Percentiles rank a stretch among this genome's conserved stretches.
Evolutionary conservation across 805 yeast species (phyloP).

Genomic region (Hanseniaspora nectarophila): DNA sequence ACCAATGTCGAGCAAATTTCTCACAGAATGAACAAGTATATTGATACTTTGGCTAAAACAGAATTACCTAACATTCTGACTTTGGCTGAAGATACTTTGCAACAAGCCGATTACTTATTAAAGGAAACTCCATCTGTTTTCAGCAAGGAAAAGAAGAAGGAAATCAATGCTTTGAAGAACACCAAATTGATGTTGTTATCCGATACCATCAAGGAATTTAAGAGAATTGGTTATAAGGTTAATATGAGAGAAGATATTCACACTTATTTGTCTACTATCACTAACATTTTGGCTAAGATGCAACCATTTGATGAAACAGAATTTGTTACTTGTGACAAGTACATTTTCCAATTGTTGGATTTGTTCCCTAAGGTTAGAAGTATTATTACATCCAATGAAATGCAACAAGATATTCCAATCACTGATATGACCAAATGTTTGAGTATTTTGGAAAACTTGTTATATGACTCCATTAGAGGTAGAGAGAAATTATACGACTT

Average conservation of each 20-base stretch:
- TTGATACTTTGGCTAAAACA: conserved; percentile 26
- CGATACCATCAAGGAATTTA: conserved; percentile 61
- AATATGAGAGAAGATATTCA: conserved; percentile 56
- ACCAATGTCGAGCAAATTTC: conserved; percentile 39
- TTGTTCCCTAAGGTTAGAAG: conserved; percentile 67
- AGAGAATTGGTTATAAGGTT: conserved; percentile 62
- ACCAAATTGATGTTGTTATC: conserved; percentile 71
- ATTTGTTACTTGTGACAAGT: conserved; percentile 38
- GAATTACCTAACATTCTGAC: conserved; percentile 40
- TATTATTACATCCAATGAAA: conserved; percentile 43
- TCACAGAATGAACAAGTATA: conserved; percentile 45
- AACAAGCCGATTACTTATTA: conserved; percentile 50
- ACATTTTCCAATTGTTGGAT: conserved; percentile 63
- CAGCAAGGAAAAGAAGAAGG: conserved; percentile 64
- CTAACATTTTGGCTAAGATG: conserved; percentile 47
- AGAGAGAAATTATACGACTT: conserved; percentile 37
- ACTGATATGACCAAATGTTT: conserved; percentile 64
- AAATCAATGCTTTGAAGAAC: conserved; percentile 57
- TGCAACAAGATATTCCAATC: conserved; percentile 50
- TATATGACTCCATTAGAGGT: conserved; percentile 44
- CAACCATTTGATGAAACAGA: conserved; percentile 33
- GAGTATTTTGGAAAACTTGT: conserved; percentile 61
- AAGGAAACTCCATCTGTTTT: conserved; percentile 64
- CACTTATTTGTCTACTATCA: conserved; percentile 49
- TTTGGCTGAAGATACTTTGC: conserved; percentile 42